Conservation (phyloP, 352 stramenopile species). For the Sclerospora graminicola region DNA sequence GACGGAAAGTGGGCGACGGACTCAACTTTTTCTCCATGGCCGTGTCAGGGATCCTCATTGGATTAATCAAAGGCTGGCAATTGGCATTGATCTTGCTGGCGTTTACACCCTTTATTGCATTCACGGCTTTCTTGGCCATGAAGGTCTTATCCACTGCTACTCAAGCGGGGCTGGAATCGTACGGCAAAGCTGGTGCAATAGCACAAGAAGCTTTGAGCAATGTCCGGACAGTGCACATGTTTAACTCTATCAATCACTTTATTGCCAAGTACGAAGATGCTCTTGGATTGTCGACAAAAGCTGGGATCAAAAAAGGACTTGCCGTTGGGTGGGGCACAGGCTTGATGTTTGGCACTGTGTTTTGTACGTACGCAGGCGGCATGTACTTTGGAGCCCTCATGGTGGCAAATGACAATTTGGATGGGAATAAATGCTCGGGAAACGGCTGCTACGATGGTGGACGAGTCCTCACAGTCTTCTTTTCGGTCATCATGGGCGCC, state of each 20-base stretch:
- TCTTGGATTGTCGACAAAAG: conserved; percentile 28
- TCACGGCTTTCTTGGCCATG: conserved; percentile 39
- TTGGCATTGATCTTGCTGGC: conserved; percentile 53
- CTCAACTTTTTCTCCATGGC: conserved; percentile 55
- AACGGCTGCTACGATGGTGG: conserved; percentile 49
- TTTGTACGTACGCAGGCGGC: conserved; percentile 63
- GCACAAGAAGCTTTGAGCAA: conserved; percentile 65
- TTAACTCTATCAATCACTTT: conserved; percentile 57
- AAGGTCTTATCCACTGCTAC: conserved; percentile 36
- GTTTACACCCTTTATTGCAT: conserved; percentile 52
- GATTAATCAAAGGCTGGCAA: conserved; percentile 54
- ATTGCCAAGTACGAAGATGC: conserved; percentile 46
- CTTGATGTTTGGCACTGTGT: conserved; percentile 54
- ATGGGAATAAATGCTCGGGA: conserved; percentile 25
- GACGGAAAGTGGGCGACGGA: conserved; percentile 42
- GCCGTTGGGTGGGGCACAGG: conserved; percentile 48
- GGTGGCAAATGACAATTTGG: conserved; percentile 49
- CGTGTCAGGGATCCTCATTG: conserved; percentile 49
- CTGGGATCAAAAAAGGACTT: conserved; percentile 37
- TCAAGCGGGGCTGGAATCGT: conserved; percentile 43
- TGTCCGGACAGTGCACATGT: conserved; percentile 69
- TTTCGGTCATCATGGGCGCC: conserved; percentile 53
- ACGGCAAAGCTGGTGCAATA: conserved; percentile 53
- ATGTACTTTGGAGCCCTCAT: conserved; percentile 73
- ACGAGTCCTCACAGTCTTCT: conserved; percentile 64